Conservation (phyloP, 2,329 filamentous ascomycete species). For the Hyphodiscus sp. region DNA sequence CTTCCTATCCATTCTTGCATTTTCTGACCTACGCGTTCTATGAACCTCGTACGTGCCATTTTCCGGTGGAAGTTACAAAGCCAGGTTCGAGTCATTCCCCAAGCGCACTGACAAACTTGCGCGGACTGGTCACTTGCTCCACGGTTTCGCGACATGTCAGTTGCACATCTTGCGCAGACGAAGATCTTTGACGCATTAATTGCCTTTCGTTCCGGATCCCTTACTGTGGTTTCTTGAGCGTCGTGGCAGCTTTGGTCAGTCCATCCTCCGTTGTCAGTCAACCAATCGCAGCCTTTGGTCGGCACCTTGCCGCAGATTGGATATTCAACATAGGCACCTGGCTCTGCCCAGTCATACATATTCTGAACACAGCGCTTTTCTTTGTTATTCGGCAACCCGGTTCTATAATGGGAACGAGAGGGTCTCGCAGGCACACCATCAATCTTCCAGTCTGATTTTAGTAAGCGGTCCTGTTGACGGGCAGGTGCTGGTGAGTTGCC, state of each 20-base stretch:
- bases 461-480: too few relatives aligned
- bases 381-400: background rate
- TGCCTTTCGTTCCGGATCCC: background rate
- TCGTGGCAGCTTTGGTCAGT: background rate
- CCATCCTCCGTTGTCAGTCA: background rate
- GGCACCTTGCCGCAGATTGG: background rate
- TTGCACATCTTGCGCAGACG: background rate
- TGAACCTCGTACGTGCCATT: too few relatives aligned
- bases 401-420: background rate
- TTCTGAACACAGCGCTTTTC: background rate
- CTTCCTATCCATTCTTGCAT: too few relatives aligned
- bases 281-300: background rate
- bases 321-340: too few relatives aligned
- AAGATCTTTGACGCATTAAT: background rate
- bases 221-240: background rate
- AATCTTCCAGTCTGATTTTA: background rate
- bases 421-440: background rate
- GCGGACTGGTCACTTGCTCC: too few relatives aligned
- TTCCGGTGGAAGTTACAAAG: too few relatives aligned
- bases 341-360: background rate
- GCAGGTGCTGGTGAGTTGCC: background rate
- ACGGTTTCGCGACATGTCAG: too few relatives aligned
- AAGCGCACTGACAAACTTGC: too few relatives aligned
- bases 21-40: too few relatives aligned
- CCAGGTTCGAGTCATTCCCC: too few relatives aligned